phyloP scores from a whole-genome alignment of 306 rosid genomes.

The Castanea crenata region DNA sequence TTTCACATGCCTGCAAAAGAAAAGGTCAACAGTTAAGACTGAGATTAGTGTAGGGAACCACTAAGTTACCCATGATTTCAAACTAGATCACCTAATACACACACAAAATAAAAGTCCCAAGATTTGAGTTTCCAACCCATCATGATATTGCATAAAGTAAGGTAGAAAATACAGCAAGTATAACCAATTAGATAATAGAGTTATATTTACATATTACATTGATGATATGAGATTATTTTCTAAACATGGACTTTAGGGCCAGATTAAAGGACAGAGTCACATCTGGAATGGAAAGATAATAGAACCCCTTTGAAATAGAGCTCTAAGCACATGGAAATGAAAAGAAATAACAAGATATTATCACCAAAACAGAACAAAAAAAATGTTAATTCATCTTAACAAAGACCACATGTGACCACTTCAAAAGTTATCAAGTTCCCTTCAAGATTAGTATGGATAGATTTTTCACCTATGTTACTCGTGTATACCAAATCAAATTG shows the following conservation, averaged over 20 bases:
- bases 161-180: not conserved
- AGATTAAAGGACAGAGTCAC: not conserved
- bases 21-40: slow-evolving; percentile 15
- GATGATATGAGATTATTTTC: not conserved
- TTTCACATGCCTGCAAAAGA: slow-evolving; percentile 65
- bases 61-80: not conserved
- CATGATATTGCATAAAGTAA: not conserved
- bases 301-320: not conserved
- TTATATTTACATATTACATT: not conserved
- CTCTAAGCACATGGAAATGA: not conserved
- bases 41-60: slow-evolving; percentile 6
- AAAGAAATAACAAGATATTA: not conserved
- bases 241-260: not conserved
- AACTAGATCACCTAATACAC: not conserved
- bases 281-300: not conserved
- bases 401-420: not conserved
- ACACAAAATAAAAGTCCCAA: not conserved
- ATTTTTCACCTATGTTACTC: not conserved
- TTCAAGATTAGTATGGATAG: not conserved
- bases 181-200: not conserved
- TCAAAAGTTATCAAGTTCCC: not conserved
- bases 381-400: not conserved
- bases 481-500: not conserved
- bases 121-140: not conserved
- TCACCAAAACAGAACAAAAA: slow-evolving; percentile 6